A percentile compares a stretch with the other conserved stretches of the same genome.
phyloP scores from a whole-genome alignment of 2,329 filamentous ascomycete genomes.

The Exophiala spinifera region DNA sequence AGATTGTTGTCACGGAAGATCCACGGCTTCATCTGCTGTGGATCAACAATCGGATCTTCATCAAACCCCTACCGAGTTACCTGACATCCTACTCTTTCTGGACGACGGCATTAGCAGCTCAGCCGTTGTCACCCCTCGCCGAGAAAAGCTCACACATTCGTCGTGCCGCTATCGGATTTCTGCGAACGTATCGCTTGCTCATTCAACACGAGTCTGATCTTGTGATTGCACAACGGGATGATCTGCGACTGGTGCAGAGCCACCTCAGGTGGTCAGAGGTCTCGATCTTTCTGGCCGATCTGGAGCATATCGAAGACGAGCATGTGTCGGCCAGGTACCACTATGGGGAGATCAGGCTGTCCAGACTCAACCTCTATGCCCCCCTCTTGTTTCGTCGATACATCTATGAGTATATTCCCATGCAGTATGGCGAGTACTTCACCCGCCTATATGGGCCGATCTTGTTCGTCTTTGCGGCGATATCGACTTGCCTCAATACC shows the following conservation, averaged over 20 bases:
- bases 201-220: slow-evolving; percentile 42
- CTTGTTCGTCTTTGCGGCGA: slow-evolving; percentile 3
- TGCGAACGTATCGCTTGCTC: slow-evolving; percentile 43
- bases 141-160: neutral
- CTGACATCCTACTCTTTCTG: slow-evolving; percentile 25
- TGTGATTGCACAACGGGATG: slow-evolving; percentile 33
- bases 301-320: slow-evolving; percentile 31
- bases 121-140: neutral
- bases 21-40: slow-evolving; percentile 32
- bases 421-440: slow-evolving; percentile 5
- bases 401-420: neutral
- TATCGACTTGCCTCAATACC: neutral
- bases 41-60: slow-evolving; percentile 23
- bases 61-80: slow-evolving; percentile 32
- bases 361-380: slow-evolving; percentile 41
- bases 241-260: slow-evolving; percentile 32
- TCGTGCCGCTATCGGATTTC: slow-evolving; percentile 32
- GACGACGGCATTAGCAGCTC: neutral
- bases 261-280: slow-evolving; percentile 33
- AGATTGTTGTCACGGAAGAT: slow-evolving; percentile 30
- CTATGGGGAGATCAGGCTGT: slow-evolving; percentile 46
- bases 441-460: neutral
- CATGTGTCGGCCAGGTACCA: slow-evolving; percentile 38
- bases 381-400: neutral
- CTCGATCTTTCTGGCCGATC: slow-evolving; percentile 38